A percentile compares a stretch with the other conserved stretches of the same genome.
phyloP scores from a whole-genome alignment of 2,329 filamentous ascomycete species.

The Monosporascus sp. region DNA sequence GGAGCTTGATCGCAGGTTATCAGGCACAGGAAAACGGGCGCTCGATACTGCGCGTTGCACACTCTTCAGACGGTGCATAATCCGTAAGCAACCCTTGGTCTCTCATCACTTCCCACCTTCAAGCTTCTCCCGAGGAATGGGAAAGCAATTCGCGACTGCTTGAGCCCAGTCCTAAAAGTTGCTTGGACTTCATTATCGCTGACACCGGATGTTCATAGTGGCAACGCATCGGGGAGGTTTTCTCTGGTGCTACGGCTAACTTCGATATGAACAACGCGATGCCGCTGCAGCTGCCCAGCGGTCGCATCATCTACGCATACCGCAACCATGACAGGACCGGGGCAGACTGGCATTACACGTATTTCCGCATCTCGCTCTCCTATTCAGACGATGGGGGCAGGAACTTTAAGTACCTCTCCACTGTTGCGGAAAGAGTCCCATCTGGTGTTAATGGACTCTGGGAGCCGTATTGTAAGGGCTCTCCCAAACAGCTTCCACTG shows the following conservation, averaged over 20 bases:
- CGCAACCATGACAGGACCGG: conserved; percentile 27
- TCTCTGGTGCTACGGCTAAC: conserved; percentile 12
- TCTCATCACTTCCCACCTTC: no score
- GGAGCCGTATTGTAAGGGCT: conserved; percentile 33
- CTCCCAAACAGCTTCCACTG: no score
- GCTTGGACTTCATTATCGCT: neutral
- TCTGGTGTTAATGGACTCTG: conserved; percentile 31
- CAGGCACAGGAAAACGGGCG: conserved; percentile 15
- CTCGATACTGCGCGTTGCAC: conserved; percentile 17
- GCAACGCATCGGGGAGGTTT: conserved; percentile 20
- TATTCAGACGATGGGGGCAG: conserved; percentile 35
- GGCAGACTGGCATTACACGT: conserved; percentile 17
- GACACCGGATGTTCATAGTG: conserved; percentile 8
- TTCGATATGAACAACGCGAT: conserved; percentile 29
- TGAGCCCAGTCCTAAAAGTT: neutral
- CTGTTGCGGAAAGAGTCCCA: conserved; percentile 20
- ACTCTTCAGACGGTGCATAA: conserved; percentile 21
- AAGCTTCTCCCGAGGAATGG: no score
- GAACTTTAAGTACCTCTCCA: conserved; percentile 29
- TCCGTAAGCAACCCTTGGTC: conserved; percentile 6
- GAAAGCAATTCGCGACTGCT: no score
- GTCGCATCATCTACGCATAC: conserved; percentile 31
- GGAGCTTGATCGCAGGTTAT: conserved; percentile 24
- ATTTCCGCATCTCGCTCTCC: conserved; percentile 37
- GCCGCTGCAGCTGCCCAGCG: conserved; percentile 28